Evolutionary conservation across 2,329 filamentous ascomycete genomes (phyloP).

Genomic region (Alternaria rosae): DNA sequence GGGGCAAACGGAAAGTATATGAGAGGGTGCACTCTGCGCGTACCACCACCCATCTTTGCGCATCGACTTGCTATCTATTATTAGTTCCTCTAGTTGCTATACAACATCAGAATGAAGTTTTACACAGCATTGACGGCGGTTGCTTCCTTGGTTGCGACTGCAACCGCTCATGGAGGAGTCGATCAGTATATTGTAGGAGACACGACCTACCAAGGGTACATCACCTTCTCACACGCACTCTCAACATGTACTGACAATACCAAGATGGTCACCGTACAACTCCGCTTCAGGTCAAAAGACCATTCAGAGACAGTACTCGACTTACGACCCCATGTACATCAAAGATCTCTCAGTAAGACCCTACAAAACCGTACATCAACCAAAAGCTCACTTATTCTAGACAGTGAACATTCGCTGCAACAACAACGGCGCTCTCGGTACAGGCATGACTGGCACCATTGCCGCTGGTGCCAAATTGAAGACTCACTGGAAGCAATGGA

Average conservation of each 20-base stretch:
- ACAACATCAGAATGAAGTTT: constrained; percentile 32
- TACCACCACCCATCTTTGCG: constrained; percentile 1
- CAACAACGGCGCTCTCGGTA: constrained; percentile 37
- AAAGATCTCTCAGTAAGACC: constrained; percentile 33
- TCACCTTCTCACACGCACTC: background rate
- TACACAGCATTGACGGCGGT: constrained; percentile 22
- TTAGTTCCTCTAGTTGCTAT: constrained; percentile 1
- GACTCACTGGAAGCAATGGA: constrained; percentile 64
- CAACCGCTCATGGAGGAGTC: constrained; percentile 38
- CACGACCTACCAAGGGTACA: constrained; percentile 36
- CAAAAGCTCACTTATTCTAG: constrained; percentile 17
- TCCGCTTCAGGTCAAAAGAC: constrained; percentile 32
- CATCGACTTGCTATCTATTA: background rate
- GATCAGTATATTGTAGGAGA: constrained; percentile 34
- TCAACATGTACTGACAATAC: background rate
- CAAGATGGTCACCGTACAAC: constrained; percentile 42
- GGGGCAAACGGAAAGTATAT: constrained; percentile 15
- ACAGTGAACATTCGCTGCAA: constrained; percentile 44
- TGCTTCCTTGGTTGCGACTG: constrained; percentile 30
- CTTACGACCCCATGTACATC: constrained; percentile 37
- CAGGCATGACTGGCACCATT: constrained; percentile 53
- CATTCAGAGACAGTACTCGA: constrained; percentile 39
- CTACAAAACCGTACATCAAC: background rate
- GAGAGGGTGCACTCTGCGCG: background rate
- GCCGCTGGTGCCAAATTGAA: constrained; percentile 59